phyloP scores from a whole-genome alignment of 2,329 filamentous ascomycete genomes.

The Colletotrichum tamarilloi region DNA sequence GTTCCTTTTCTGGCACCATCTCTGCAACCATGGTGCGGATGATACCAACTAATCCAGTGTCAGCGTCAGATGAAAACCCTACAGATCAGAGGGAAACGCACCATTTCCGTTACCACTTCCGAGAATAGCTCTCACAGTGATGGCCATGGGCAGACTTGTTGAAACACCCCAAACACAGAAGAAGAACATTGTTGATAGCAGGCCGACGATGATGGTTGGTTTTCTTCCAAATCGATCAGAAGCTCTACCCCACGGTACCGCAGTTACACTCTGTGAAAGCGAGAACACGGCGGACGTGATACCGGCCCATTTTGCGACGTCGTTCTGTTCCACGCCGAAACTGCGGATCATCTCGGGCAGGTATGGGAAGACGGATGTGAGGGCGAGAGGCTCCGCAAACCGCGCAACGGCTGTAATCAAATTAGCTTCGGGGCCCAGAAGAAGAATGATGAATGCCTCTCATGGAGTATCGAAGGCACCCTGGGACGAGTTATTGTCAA shows the following conservation, averaged over 20 bases:
- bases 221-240: conserved; percentile 87
- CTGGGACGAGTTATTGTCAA: neutral
- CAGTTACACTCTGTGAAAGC: conserved; percentile 76
- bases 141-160: conserved; percentile 81
- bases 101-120: conserved; percentile 89
- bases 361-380: conserved; percentile 78
- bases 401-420: conserved; percentile 73
- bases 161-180: conserved; percentile 89
- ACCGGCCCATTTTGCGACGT: conserved; percentile 85
- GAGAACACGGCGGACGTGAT: conserved; percentile 79
- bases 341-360: conserved; percentile 86
- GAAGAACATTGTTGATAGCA: conserved; percentile 83
- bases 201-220: conserved; percentile 78
- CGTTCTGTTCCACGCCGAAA: conserved; percentile 76
- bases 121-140: conserved; percentile 80
- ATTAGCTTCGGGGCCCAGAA: conserved; percentile 8
- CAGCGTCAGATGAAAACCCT: neutral
- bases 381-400: conserved; percentile 79
- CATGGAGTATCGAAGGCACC: neutral
- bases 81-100: conserved; percentile 44
- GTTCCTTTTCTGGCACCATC: conserved; percentile 85
- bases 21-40: conserved; percentile 93
- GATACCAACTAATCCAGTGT: conserved; percentile 75
- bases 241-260: conserved; percentile 79
- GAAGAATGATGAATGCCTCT: neutral